Evolutionary conservation across 306 rosid species (phyloP).

Genomic region (Ammopiptanthus mongolicus): DNA sequence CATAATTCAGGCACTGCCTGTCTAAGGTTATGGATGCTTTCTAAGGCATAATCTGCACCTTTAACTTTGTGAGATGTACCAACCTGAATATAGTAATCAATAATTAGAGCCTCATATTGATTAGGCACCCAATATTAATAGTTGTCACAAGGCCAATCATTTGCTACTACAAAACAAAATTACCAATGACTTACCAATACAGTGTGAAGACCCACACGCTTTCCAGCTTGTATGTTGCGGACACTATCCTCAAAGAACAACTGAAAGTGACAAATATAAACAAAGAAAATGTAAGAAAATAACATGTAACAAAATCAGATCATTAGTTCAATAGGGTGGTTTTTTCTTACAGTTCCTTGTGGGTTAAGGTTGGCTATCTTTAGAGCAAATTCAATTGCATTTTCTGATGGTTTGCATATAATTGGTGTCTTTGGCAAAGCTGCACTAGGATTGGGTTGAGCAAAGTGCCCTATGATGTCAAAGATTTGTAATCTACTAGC

Average conservation of each 20-base stretch:
- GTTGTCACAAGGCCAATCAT: background rate
- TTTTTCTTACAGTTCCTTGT: constrained; percentile 74
- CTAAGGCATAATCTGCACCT: constrained; percentile 93
- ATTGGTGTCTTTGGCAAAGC: constrained; percentile 80
- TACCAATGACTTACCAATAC: constrained; percentile 63
- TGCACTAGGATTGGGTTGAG: constrained; percentile 38
- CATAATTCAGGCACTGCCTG: constrained; percentile 88
- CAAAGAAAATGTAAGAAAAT: background rate
- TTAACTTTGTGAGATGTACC: constrained; percentile 80
- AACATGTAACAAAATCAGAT: background rate
- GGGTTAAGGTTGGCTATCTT: constrained; percentile 71
- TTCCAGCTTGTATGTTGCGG: constrained; percentile 86
- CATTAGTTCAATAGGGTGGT: background rate
- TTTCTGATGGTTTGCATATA: constrained; percentile 76
- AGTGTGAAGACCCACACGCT: constrained; percentile 76
- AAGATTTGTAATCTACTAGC: constrained; percentile 41
- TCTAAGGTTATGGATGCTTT: constrained; percentile 90
- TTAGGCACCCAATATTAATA: background rate
- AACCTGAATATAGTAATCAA: constrained; percentile 37
- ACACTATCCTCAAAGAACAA: constrained; percentile 94
- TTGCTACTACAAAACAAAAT: constrained; percentile 11
- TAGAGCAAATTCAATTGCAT: constrained; percentile 72
- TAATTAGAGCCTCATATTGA: background rate
- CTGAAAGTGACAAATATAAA: constrained; percentile 35
- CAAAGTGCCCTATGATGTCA: constrained; percentile 76